Conservation (phyloP, 768 basidiomycete species). For the Jaapia argillacea region DNA sequence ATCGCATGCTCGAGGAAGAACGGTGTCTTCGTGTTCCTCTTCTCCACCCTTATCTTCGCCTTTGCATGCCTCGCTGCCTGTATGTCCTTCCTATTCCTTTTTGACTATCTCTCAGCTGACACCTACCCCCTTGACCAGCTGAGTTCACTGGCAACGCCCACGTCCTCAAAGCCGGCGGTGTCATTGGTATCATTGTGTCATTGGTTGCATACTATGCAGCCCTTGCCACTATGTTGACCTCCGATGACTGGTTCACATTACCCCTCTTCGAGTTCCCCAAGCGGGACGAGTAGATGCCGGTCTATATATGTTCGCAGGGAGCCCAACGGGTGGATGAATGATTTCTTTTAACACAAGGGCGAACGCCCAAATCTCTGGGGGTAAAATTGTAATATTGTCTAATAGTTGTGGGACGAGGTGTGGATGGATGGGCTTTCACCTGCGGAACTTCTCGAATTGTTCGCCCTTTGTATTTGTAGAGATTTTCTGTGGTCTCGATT, state of each 20-base stretch:
- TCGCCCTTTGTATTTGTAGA: too few relatives aligned
- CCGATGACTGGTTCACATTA: conserved; percentile 29
- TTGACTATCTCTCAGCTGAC: conserved; percentile 1
- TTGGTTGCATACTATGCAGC: conserved; percentile 36
- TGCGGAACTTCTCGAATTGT: too few relatives aligned
- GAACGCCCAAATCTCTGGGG: too few relatives aligned
- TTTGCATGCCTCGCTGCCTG: conserved; percentile 37
- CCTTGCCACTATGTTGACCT: conserved; percentile 29
- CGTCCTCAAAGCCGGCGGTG: conserved; percentile 31
- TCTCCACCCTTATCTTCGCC: conserved; percentile 43
- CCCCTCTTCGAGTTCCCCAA: conserved; percentile 22
- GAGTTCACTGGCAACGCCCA: conserved; percentile 6
- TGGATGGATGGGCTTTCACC: too few relatives aligned
- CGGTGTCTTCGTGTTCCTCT: conserved; percentile 37
- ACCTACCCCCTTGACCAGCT: conserved; percentile 5
- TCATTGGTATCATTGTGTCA: conserved; percentile 33
- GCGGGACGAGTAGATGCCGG: background rate
- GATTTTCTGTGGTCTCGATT: too few relatives aligned
- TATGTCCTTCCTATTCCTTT: conserved; percentile 11
- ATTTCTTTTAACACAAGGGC: too few relatives aligned
- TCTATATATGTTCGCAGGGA: too few relatives aligned
- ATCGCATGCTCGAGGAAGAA: conserved; percentile 40
- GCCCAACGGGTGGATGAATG: too few relatives aligned
- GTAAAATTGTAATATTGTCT: too few relatives aligned
- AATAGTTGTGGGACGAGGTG: too few relatives aligned